These are phyloP conservation scores for Ogataea wickerhamii DNA, from an alignment of 805 yeast species.

Conservation along the genomic window DNA sequence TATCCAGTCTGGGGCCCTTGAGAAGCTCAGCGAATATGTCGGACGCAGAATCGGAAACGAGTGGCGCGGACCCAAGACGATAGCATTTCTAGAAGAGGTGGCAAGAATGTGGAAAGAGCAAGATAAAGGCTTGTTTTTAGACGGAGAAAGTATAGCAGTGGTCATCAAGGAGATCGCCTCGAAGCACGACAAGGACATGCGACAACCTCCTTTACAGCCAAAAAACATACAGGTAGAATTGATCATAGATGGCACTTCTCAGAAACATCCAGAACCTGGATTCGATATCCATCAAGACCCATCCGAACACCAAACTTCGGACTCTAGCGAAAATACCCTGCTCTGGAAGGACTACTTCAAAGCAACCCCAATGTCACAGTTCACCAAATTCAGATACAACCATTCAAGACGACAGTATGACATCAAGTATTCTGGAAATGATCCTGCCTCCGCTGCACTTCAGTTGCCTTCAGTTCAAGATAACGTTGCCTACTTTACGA, in stretches of 20 bases:
- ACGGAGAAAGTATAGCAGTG: slow-evolving; percentile 62
- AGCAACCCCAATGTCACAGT: slow-evolving; percentile 59
- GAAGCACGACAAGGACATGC: slow-evolving; percentile 11
- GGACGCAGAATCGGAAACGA: slow-evolving; percentile 79
- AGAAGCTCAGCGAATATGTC: slow-evolving; percentile 65
- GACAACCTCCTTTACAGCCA: slow-evolving; percentile 4
- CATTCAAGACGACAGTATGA: slow-evolving; percentile 58
- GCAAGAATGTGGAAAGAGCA: slow-evolving; percentile 86
- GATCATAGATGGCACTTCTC: background rate
- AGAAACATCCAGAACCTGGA: background rate
- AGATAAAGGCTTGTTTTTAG: slow-evolving; percentile 82
- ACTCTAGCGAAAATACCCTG: slow-evolving; percentile 23
- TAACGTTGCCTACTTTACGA: slow-evolving; percentile 42
- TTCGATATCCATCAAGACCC: slow-evolving; percentile 17
- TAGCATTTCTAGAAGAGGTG: slow-evolving; percentile 66
- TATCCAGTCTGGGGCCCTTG: slow-evolving; percentile 80
- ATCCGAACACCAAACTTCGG: background rate
- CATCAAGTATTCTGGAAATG: slow-evolving; percentile 18
- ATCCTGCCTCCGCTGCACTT: slow-evolving; percentile 3
- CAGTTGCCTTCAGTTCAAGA: slow-evolving; percentile 23
- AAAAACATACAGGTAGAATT: slow-evolving; percentile 9
- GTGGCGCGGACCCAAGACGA: slow-evolving; percentile 72
- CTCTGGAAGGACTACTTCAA: slow-evolving; percentile 74
- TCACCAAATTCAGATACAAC: slow-evolving; percentile 65
- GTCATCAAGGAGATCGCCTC: slow-evolving; percentile 53